These are phyloP conservation scores for Calycina herbarum DNA, from an alignment of 2,329 filamentous ascomycete species.

Conservation along the genomic window DNA sequence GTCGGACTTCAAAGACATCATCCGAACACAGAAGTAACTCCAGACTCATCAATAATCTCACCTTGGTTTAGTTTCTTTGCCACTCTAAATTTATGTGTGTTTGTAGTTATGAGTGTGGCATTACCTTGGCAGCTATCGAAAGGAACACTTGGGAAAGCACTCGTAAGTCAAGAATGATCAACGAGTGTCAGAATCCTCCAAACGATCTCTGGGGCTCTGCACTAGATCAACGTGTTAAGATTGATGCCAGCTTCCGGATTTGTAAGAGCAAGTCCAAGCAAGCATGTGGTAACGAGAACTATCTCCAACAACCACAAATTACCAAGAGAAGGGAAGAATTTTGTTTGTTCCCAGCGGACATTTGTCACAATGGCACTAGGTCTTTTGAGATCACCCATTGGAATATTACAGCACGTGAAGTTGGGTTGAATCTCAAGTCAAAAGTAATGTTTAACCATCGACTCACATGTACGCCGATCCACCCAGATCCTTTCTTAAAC, in stretches of 20 bases:
- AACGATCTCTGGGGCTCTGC: background rate
- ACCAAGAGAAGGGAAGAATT: background rate
- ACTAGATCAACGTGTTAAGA: background rate
- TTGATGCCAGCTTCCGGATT: background rate
- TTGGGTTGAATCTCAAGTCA: conserved; percentile 6
- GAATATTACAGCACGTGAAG: background rate
- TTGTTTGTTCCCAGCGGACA: background rate
- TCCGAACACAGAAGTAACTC: too few relatives aligned
- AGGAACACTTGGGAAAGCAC: background rate
- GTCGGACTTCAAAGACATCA: too few relatives aligned
- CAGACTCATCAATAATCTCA: background rate
- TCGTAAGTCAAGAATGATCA: conserved; percentile 4
- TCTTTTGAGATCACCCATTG: conserved; percentile 6
- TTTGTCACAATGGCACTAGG: background rate
- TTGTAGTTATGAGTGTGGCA: background rate
- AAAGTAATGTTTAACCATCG: conserved; percentile 1
- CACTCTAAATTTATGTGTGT: background rate
- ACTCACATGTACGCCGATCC: background rate
- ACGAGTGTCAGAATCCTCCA: background rate
- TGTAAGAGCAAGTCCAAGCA: background rate
- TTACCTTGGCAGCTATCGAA: background rate
- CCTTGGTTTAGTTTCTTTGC: conserved; percentile 1
- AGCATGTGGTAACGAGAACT: background rate
- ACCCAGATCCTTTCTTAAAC: background rate
- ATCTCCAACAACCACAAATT: conserved; percentile 3